These are phyloP conservation scores for Vicia villosa DNA, from an alignment of 306 rosid species.

Conservation along the genomic window DNA sequence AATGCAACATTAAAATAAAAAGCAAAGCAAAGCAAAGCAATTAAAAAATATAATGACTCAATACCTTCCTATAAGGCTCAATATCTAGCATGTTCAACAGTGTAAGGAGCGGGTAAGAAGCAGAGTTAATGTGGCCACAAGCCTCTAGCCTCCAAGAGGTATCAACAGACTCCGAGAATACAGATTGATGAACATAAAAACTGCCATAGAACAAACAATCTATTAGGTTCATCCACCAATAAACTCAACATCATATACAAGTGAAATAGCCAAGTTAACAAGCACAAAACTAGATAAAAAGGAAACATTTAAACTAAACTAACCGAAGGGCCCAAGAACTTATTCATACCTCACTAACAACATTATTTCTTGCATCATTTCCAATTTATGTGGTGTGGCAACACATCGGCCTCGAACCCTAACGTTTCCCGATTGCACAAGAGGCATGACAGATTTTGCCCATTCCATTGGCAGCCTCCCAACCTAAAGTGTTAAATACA, in stretches of 20 bases:
- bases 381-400: conserved; percentile 59
- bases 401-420: conserved; percentile 65
- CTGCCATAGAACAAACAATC: conserved; percentile 39
- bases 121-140: conserved; percentile 45
- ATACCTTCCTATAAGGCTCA: conserved; percentile 64
- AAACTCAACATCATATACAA: neutral
- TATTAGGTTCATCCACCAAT: conserved; percentile 14
- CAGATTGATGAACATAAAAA: conserved; percentile 60
- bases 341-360: conserved; percentile 60
- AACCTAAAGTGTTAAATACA: conserved; percentile 48
- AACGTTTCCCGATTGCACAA: conserved; percentile 58
- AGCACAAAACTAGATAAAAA: neutral
- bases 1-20: conserved; percentile 4
- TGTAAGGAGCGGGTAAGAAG: conserved; percentile 63
- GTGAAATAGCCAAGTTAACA: neutral
- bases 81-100: conserved; percentile 62
- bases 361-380: conserved; percentile 71
- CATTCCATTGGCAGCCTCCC: conserved; percentile 91
- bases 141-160: conserved; percentile 72
- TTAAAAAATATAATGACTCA: neutral
- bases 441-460: conserved; percentile 70
- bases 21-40: neutral
- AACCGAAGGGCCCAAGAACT: neutral
- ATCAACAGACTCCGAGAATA: conserved; percentile 48
- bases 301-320: neutral